Base-by-base conservation (phyloP, 78 protist genomes). In the Cyanophora paradoxa region DNA sequence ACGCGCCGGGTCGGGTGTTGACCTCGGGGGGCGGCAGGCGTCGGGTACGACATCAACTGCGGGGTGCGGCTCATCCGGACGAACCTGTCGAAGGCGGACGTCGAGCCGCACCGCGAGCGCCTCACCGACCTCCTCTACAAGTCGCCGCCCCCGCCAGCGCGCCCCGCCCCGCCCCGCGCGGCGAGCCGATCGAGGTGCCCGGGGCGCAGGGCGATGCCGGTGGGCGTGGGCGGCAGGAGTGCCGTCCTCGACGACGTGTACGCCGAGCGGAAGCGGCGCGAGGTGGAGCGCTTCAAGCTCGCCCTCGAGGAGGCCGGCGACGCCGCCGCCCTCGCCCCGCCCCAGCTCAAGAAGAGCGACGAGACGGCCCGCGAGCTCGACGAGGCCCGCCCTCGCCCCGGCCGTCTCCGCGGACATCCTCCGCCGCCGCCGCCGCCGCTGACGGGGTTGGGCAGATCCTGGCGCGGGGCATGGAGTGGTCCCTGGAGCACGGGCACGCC, bases 31-130 rank as follows among this genome's bases (percentile, higher is more conserved):
- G n/a, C n/a, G n/a, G 93, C 73, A 0, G 82, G 81, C 41, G 77
- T 82, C 46, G 92, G 92, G 20, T 90, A 84, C 26, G 96, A 93
- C 77, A 93, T 93, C 39, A 93, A 93, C 76, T 93, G 97, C 63
- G 97, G 97, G 54, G 95, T 93, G 22, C 93, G 97, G 26, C 58
- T 93, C 13, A 24, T 93, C 14, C 74, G 94, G 24, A 93, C 97
- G 4, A 85, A 89, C 73, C 79, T 93, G 7, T 34, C 41, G 5
- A 82, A 75, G 36, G 39, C 54, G n/a, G 97, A 93, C 56, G 77
- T 92, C 2, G 64, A 37, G n/a, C n/a, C n/a, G n/a, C n/a, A n/a
- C n/a, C n/a, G n/a, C n/a, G n/a, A n/a, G n/a, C n/a, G n/a, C n/a
- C n/a, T n/a, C n/a, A n/a, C n/a, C n/a, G n/a, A n/a, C n/a, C n/a